Evolutionary conservation across 2,329 filamentous ascomycete genomes (phyloP), one percentile per base, ranked within the genome.

Genomic region (Scedosporium aurantiacum): DNA sequence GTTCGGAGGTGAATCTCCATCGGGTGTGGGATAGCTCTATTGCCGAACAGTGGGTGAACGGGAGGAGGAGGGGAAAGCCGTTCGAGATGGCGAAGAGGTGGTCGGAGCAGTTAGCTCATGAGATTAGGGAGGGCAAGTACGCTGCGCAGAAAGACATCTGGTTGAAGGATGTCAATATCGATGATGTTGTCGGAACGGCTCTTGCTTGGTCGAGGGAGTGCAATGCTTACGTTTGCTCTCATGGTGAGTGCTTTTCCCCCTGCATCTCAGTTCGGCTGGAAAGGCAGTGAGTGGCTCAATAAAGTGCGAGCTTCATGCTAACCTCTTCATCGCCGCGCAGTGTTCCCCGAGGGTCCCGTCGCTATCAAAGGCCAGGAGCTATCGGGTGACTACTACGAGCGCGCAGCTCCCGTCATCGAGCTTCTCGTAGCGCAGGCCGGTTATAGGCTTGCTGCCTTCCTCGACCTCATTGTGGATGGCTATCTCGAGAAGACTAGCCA

Each of bases 1-100:
- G 78, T 2, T 70, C 72, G 32, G 71, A 76, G 28, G 78, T 82
- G 61, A 91, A 91, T 68, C 77, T 91, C 50, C 88, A 91, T 68
- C 80, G 86, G 62, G 82, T 90, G 16, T 91, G 88, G 88, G 88
- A 91, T 69, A 83, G 81, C 60, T 82, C 80, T 65, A 90, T 90
- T 64, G 79, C 83, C 0, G 85, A 88, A 73, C 82, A 85, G 68
- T 73, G 82, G 67, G 75, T 87, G 1, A 60, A 60, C 18, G 47
- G 47, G n/a, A 85, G 85, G 2, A 82, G 79, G n/a, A 73, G 75
- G 45, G 73, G 82, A 68, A 71, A 76, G 72, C 70, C 79, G 1
- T 83, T 80, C 63, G 70, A 71, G 4, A 74, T 79, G 55, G 84
- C 83, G 1, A 70, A 75, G 58, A 70, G 69, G 50, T 88, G 85